Conservation (phyloP, 768 basidiomycete species). For the Paxillus involutus region DNA sequence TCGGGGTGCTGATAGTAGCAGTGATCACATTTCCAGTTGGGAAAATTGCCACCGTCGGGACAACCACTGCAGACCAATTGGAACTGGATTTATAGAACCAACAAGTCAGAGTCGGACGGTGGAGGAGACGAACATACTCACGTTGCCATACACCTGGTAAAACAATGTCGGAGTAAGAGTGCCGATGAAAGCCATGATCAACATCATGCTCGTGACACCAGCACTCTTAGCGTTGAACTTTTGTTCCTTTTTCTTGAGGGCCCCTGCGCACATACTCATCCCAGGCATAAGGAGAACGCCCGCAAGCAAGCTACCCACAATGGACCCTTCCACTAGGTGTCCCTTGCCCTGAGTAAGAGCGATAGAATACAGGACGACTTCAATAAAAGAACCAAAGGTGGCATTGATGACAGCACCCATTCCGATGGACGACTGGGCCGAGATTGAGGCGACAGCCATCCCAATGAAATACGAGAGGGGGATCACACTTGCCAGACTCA, state of each 20-base stretch:
- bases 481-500: slow-evolving; percentile 88
- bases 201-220: slow-evolving; percentile 97
- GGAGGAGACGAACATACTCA: slow-evolving; percentile 43
- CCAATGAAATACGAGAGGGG: slow-evolving; percentile 99
- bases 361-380: slow-evolving; percentile 90
- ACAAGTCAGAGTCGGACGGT: slow-evolving; percentile 3
- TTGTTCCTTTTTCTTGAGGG: slow-evolving; percentile 88
- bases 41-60: slow-evolving; percentile 40
- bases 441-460: slow-evolving; percentile 98
- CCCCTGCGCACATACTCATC: slow-evolving; percentile 90
- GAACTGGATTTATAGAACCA: slow-evolving; percentile 54
- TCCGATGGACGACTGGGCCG: slow-evolving; percentile 97
- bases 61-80: slow-evolving; percentile 84
- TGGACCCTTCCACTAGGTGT: slow-evolving; percentile 93
- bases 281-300: slow-evolving; percentile 98
- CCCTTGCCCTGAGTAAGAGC: slow-evolving; percentile 91
- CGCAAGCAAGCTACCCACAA: slow-evolving; percentile 92
- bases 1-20: slow-evolving; percentile 96
- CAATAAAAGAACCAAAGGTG: slow-evolving; percentile 97
- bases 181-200: slow-evolving; percentile 99
- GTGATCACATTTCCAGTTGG: slow-evolving; percentile 80
- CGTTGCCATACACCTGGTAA: slow-evolving; percentile 97
- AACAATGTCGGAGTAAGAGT: slow-evolving; percentile 93
- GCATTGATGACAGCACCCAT: slow-evolving; percentile 99
- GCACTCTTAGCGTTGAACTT: slow-evolving; percentile 99